A percentile compares a stretch with the other conserved stretches of the same genome.
These are phyloP conservation scores for Aspergillus tamarii DNA, from an alignment of 2,329 filamentous ascomycete genomes.

Conservation along the genomic window DNA sequence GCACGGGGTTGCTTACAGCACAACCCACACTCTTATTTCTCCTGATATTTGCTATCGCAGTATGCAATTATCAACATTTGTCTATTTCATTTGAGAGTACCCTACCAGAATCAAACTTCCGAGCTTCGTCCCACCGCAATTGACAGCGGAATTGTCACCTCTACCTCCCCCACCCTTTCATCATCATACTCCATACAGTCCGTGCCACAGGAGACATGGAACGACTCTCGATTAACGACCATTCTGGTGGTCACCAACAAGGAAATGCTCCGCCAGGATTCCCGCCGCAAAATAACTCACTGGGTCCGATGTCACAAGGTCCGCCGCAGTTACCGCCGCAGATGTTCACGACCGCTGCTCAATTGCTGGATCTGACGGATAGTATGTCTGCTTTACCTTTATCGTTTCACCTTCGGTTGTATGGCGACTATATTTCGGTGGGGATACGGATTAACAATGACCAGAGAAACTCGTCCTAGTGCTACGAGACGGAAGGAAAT, in stretches of 20 bases:
- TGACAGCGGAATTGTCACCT: constrained; percentile 2
- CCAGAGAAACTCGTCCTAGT: constrained; percentile 93
- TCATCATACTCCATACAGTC: constrained; percentile 17
- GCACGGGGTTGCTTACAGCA: constrained; percentile 3
- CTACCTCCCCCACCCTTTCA: constrained; percentile 11
- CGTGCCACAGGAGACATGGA: constrained; percentile 33
- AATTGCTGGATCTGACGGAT: constrained; percentile 93
- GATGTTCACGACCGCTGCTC: constrained; percentile 98
- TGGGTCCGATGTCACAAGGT: constrained; percentile 40
- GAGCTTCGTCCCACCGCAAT: constrained; percentile 9
- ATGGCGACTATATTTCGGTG: background rate
- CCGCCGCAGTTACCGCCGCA: constrained; percentile 67
- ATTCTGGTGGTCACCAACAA: constrained; percentile 30
- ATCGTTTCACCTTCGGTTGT: background rate
- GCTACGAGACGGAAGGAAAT: constrained; percentile 88
- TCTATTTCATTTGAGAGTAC: background rate
- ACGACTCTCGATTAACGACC: constrained; percentile 40
- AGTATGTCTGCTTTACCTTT: constrained; percentile 63
- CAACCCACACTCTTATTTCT: background rate
- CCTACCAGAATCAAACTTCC: background rate
- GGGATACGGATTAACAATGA: constrained; percentile 3
- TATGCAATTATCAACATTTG: constrained; percentile 9
- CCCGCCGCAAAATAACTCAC: constrained; percentile 28
- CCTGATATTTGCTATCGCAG: constrained; percentile 1
- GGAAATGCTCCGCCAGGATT: constrained; percentile 33